Conservation (phyloP, 495 filamentous ascomycete genomes). For the Cetradonia linearis region DNA sequence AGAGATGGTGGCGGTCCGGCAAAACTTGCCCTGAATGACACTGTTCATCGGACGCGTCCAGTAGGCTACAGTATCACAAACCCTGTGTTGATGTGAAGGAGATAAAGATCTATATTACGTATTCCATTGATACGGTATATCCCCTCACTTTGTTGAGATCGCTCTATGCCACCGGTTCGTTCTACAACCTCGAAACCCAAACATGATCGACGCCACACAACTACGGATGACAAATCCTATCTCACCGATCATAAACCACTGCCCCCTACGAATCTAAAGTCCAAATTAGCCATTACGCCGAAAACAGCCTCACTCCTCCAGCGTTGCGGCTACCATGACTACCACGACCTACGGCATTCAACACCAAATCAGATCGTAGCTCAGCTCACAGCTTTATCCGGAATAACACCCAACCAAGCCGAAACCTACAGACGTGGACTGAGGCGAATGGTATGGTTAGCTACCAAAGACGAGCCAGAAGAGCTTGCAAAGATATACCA, state of each 20-base stretch:
- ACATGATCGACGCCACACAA: not conserved
- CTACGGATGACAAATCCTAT: not conserved
- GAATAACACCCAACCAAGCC: not conserved
- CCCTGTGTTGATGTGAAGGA: not conserved
- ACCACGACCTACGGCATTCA: not conserved
- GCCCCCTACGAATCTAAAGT: not conserved
- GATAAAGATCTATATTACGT: not conserved
- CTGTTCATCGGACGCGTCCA: constrained; percentile 29
- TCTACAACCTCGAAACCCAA: not conserved
- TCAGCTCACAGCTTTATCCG: not conserved
- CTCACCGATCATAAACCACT: not conserved
- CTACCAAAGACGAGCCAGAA: not conserved
- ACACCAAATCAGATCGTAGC: not conserved
- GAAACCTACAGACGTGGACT: not conserved
- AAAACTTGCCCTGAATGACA: not conserved
- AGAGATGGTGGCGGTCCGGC: not conserved
- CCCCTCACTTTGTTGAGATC: not conserved
- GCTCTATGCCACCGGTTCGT: not conserved
- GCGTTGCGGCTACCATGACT: not conserved
- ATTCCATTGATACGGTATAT: not conserved
- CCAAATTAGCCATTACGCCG: not conserved
- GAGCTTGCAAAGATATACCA: not conserved
- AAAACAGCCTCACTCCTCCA: not conserved
- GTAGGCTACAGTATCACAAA: not conserved
- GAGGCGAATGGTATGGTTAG: not conserved